Base-by-base conservation (phyloP, 805 yeast genomes). In the Kodamaea nitidulidarum region DNA sequence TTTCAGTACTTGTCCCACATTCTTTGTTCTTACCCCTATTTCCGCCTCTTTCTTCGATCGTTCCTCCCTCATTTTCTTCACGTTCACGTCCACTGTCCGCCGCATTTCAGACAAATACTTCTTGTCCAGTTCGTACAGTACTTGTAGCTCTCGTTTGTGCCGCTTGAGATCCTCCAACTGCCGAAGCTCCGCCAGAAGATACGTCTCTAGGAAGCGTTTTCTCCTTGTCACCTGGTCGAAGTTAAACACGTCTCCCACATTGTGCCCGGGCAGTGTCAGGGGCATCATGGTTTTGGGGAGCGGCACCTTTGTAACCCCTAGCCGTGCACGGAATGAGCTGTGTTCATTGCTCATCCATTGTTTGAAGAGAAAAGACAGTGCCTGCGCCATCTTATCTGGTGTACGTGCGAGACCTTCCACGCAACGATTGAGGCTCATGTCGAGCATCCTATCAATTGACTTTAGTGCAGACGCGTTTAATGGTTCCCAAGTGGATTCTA, bases 121-220 rank as follows among this genome's bases (percentile, higher is more conserved):
- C 20, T 44, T 42, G 46, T 68, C 74, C 56, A 55, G 61, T 33
- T 57, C 49, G 46, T 54, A 56, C 17, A 46, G 45, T 25, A 44
- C 38, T 18, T 60, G 44, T 4, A 57, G 41, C 14, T 56, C 52
- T 8, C 49, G 46, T 34, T 53, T 51, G 41, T 61, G 51, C 7
- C 44, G 42, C 36, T 63, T 58, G 12, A 68, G 49, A 7, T 61
- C 67, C 24, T 51, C 45, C 28, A 67, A 50, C 42, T 67, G 72
- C 36, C 60, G 60, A 25, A 58, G 32, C 43, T 68, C 73, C 2
- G 73, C 71, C 63, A 54, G 62, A 12, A 67, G 49, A 39, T 61
- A 58, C 10, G 69, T 60, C 40, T 67, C 72, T 32, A 64, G 27
- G 25, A 49, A 51, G 12, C 49, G 50, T 36, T 58, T 60, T 17